Evolutionary conservation across 2,329 filamentous ascomycete genomes (phyloP), one percentile per base, ranked within the genome.

Genomic region (Pyricularia grisea): DNA sequence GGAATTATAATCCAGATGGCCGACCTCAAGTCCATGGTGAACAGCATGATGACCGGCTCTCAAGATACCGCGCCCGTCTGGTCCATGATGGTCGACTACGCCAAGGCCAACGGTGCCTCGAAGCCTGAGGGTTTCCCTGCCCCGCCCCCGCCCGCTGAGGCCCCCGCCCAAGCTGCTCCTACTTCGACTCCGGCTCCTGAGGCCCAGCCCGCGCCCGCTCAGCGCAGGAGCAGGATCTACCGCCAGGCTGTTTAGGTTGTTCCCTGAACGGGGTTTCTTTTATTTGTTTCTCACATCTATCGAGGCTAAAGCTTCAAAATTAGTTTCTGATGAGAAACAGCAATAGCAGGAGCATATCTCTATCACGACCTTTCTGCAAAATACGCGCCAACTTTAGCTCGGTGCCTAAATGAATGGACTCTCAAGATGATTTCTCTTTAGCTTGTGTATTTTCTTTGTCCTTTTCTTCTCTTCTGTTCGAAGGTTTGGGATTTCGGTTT

Each of bases 71-170:
- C 36, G 5, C 12, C 50, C 27, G 66, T 67, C 66, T 67, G 66
- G 66, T 60, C 42, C 27, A 55, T 67, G 36, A 67, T 67, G 66
- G 61, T 30, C 66, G 36, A 58, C 66, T 67, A 60, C 66, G 66
- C 66, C 23, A 20, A 33, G 23, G n/a, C 50, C 42, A 58, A 30
- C 20, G 66, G 66, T 17, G 66, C 66, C 66, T 1, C 20, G 20
- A 50, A 58, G 27, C 23, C 25, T 33, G 17, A 50, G 14, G 66
- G 66, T 23, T 67, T 67, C 66, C 66, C 66, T 17, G 55, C 66
- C 14, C 14, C 27, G 17, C 27, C 66, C 4, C 33, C 42, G 25
- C 66, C 33, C 11, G 42, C 25, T 28, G 12, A 27, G n/a, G 10
- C 65, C 6, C 42, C 60, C 17, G 42, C 42, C 33, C 33, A 36